phyloP scores from a whole-genome alignment of 306 rosid genomes.

The Albizia julibrissin region DNA sequence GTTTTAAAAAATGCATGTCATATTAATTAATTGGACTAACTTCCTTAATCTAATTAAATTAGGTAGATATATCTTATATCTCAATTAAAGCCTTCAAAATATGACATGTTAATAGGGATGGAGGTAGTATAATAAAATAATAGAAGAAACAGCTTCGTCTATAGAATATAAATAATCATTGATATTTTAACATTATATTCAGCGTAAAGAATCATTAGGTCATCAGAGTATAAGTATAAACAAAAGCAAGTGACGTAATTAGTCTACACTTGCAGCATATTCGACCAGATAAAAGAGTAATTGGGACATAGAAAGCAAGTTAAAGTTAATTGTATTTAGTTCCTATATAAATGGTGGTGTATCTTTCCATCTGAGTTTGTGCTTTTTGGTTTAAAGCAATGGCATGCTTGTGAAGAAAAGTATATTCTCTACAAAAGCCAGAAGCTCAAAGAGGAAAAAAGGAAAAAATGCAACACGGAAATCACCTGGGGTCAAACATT shows the following conservation, averaged over 20 bases:
- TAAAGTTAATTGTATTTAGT: constrained; percentile 8
- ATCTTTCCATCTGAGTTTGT: not conserved
- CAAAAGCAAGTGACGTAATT: not conserved
- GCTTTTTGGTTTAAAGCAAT: not conserved
- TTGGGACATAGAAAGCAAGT: not conserved
- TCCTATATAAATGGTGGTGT: not conserved
- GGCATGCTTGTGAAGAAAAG: constrained; percentile 20
- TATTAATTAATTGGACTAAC: too few relatives aligned
- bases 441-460: constrained; percentile 22
- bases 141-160: not conserved
- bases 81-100: not conserved
- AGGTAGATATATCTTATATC: too few relatives aligned
- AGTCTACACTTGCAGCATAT: constrained; percentile 1
- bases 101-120: not conserved
- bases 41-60: too few relatives aligned
- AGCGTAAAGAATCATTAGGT: not conserved
- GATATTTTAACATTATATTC: not conserved
- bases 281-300: not conserved
- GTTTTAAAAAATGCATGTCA: too few relatives aligned
- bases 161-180: not conserved
- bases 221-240: not conserved
- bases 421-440: constrained; percentile 27
- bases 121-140: not conserved
- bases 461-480: not conserved
- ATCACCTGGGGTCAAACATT: not conserved